These are phyloP conservation scores for Gossypium turneri DNA, from an alignment of 345 rosid genomes.

Conservation along the genomic window DNA sequence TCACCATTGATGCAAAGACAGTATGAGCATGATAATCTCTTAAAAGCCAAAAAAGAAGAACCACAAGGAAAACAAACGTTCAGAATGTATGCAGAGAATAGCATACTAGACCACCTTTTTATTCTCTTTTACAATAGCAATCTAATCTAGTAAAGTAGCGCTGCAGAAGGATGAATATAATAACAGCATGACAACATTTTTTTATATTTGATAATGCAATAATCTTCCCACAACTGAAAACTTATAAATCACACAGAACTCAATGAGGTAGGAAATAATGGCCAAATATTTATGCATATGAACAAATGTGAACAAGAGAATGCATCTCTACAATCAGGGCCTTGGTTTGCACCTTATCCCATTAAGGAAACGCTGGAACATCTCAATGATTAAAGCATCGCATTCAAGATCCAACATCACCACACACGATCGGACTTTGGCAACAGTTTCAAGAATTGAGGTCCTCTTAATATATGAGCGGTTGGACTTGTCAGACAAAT, in stretches of 20 bases:
- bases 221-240: not conserved
- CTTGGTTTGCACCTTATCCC: conserved; percentile 48
- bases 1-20: conserved; percentile 79
- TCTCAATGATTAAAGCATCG: conserved; percentile 69
- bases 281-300: not conserved
- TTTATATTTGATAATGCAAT: not conserved
- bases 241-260: conserved; percentile 2
- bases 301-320: not conserved
- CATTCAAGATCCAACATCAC: conserved; percentile 99
- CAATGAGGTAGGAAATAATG: not conserved
- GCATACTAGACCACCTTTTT: not conserved
- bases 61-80: not conserved
- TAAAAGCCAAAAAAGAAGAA: conserved; percentile 23
- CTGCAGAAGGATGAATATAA: not conserved
- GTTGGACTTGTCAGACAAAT: conserved; percentile 61
- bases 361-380: conserved; percentile 87
- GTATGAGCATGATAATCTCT: conserved; percentile 76
- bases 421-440: conserved; percentile 89
- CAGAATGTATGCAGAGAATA: not conserved
- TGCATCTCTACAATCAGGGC: not conserved
- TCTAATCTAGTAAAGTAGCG: not conserved
- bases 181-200: not conserved
- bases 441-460: conserved; percentile 93
- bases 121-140: not conserved
- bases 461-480: conserved; percentile 66